These are phyloP conservation scores for Phytophthora citricola DNA, from an alignment of 352 stramenopile genomes.

Conservation along the genomic window DNA sequence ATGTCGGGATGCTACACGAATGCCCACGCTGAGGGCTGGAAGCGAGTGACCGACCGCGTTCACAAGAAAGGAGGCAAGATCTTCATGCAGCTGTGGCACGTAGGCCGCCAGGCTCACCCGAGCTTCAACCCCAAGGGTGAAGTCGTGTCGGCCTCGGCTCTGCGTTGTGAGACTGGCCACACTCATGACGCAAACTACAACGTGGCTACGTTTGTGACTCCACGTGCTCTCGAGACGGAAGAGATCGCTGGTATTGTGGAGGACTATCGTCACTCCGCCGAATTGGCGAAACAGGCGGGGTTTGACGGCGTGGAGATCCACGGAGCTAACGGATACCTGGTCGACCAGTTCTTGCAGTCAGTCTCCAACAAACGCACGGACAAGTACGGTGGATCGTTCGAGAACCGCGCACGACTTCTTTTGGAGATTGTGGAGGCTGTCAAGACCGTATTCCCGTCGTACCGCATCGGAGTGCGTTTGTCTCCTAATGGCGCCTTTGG, in stretches of 20 bases:
- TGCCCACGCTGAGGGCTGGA: slow-evolving; percentile 56
- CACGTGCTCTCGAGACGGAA: slow-evolving; percentile 61
- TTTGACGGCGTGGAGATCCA: slow-evolving; percentile 73
- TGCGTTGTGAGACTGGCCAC: slow-evolving; percentile 24
- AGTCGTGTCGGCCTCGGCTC: slow-evolving; percentile 50
- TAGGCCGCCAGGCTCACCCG: slow-evolving; percentile 65
- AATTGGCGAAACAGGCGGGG: slow-evolving; percentile 60
- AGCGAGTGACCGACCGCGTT: slow-evolving; percentile 65
- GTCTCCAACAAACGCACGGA: slow-evolving; percentile 78
- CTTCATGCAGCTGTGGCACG: slow-evolving; percentile 87
- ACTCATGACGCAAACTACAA: slow-evolving; percentile 37
- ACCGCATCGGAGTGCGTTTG: slow-evolving; percentile 42
- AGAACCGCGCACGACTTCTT: slow-evolving; percentile 59
- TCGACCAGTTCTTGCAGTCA: slow-evolving; percentile 89
- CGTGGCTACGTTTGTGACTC: slow-evolving; percentile 40
- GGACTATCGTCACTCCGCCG: slow-evolving; percentile 65
- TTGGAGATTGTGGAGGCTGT: slow-evolving; percentile 70
- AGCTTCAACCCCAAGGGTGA: slow-evolving; percentile 57
- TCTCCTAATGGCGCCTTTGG: slow-evolving; percentile 31
- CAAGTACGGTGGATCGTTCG: slow-evolving; percentile 43
- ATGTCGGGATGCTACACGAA: slow-evolving; percentile 45
- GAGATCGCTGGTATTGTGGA: slow-evolving; percentile 73
- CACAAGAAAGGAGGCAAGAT: slow-evolving; percentile 83
- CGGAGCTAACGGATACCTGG: slow-evolving; percentile 89
- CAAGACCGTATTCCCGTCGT: slow-evolving; percentile 29